Conservation (phyloP, 345 rosid genomes). For the Toxicodendron radicans region DNA sequence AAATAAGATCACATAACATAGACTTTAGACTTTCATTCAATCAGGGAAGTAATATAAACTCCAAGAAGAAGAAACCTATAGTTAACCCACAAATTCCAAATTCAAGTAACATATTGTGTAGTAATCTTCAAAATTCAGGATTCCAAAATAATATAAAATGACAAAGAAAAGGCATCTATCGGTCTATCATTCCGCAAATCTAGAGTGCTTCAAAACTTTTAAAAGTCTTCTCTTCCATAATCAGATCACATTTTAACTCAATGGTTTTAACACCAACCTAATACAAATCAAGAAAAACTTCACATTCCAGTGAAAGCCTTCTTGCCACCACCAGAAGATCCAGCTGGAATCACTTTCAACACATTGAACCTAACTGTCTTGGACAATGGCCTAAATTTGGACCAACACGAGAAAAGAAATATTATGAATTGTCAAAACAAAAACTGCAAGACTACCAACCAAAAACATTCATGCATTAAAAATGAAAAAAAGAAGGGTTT, state of each 20-base stretch:
- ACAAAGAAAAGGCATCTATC: not conserved
- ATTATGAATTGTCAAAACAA: not conserved
- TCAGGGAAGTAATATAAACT: not conserved
- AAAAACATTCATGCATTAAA: not conserved
- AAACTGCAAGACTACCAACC: not conserved
- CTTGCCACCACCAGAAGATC: slow-evolving; percentile 67
- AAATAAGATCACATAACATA: no score
- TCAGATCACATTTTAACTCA: not conserved
- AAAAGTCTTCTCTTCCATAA: not conserved
- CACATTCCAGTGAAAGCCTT: slow-evolving; percentile 63
- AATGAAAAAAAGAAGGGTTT: not conserved
- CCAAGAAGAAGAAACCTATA: not conserved
- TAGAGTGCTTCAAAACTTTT: slow-evolving; percentile 6
- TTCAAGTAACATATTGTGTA: not conserved
- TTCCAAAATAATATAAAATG: slow-evolving; percentile 1
- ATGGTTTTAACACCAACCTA: not conserved
- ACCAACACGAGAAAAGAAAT: not conserved
- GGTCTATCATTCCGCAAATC: not conserved
- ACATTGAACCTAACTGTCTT: slow-evolving; percentile 81
- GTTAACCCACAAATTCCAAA: not conserved
- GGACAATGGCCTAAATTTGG: slow-evolving; percentile 58
- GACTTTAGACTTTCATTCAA: not conserved
- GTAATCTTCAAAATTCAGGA: not conserved
- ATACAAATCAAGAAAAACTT: slow-evolving; percentile 8
- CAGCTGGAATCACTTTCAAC: slow-evolving; percentile 77